Conservation (phyloP, 2,329 filamentous ascomycete species). For the Alternaria ethzedia region DNA sequence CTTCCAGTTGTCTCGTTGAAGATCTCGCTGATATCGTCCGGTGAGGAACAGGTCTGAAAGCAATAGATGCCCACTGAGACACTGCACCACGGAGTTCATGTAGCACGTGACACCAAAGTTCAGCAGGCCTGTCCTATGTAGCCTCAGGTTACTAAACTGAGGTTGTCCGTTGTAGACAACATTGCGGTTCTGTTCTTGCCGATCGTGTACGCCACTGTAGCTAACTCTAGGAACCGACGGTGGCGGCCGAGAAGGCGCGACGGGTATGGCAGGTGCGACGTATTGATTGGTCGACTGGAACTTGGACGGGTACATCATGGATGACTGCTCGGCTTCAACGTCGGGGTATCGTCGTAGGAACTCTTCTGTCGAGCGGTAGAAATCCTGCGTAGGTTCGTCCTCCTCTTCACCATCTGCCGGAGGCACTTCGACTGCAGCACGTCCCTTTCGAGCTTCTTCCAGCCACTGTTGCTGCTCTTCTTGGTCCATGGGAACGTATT, state of each 20-base stretch:
- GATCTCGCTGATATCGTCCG: slow-evolving; percentile 66
- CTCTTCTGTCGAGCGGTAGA: slow-evolving; percentile 76
- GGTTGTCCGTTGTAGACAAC: slow-evolving; percentile 55
- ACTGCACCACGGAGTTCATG: slow-evolving; percentile 89
- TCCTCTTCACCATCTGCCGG: slow-evolving; percentile 38
- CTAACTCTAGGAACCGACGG: slow-evolving; percentile 67
- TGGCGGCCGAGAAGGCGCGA: slow-evolving; percentile 64
- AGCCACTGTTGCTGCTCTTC: slow-evolving; percentile 85
- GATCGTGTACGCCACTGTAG: slow-evolving; percentile 80
- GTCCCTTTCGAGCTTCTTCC: slow-evolving; percentile 73
- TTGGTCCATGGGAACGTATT: slow-evolving; percentile 74
- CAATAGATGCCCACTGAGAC: slow-evolving; percentile 73
- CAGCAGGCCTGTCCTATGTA: slow-evolving; percentile 73
- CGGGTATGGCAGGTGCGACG: slow-evolving; percentile 62
- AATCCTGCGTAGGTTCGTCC: slow-evolving; percentile 41
- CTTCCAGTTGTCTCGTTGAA: slow-evolving; percentile 68
- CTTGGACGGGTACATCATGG: slow-evolving; percentile 56
- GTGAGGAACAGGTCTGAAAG: slow-evolving; percentile 69
- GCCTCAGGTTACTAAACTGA: slow-evolving; percentile 52
- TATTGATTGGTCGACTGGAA: slow-evolving; percentile 53
- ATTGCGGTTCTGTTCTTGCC: slow-evolving; percentile 47
- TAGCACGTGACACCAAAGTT: slow-evolving; percentile 89
- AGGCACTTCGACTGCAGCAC: slow-evolving; percentile 53
- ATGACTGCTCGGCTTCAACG: slow-evolving; percentile 62
- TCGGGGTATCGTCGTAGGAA: slow-evolving; percentile 84